phyloP scores from a whole-genome alignment of 805 yeast species.

The Pichia rugopelliculosa region DNA sequence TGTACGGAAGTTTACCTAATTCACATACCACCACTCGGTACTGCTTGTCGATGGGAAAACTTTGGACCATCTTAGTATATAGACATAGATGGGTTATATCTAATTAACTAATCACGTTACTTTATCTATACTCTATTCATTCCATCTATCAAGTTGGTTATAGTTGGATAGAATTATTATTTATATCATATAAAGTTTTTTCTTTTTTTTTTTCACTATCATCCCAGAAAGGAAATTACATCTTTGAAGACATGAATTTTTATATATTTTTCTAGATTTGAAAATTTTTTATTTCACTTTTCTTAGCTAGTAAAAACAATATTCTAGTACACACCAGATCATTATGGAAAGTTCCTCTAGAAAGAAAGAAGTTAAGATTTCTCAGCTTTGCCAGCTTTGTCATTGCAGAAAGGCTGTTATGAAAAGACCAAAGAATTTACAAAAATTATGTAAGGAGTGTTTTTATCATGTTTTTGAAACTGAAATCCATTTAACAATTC shows the following conservation, averaged over 20 bases:
- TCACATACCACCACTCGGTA: too few species aligned
- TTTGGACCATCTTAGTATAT: too few species aligned
- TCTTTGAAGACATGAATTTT: background rate
- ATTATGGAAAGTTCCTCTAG: background rate
- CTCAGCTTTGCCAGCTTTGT: slow-evolving; percentile 74
- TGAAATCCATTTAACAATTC: slow-evolving; percentile 88
- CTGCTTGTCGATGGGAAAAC: too few species aligned
- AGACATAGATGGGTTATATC: too few species aligned
- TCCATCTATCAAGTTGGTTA: too few species aligned
- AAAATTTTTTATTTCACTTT: background rate
- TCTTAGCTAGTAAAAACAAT: background rate
- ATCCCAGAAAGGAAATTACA: background rate
- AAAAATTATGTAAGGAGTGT: slow-evolving; percentile 84
- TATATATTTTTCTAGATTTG: background rate
- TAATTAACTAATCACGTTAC: too few species aligned
- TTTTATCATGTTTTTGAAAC: slow-evolving; percentile 88
- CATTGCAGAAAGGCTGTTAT: slow-evolving; percentile 75
- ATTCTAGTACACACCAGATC: too few species aligned
- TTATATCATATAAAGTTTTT: too few species aligned
- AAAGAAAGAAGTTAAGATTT: slow-evolving; percentile 26
- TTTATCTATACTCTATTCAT: too few species aligned
- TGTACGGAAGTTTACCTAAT: too few species aligned
- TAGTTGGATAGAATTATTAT: too few species aligned
- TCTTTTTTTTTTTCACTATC: background rate
- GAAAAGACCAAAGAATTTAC: slow-evolving; percentile 87